Evolutionary conservation across 352 stramenopile species (phyloP), one percentile per base, ranked within the genome.

Genomic region (Pythium phragmiticola): DNA sequence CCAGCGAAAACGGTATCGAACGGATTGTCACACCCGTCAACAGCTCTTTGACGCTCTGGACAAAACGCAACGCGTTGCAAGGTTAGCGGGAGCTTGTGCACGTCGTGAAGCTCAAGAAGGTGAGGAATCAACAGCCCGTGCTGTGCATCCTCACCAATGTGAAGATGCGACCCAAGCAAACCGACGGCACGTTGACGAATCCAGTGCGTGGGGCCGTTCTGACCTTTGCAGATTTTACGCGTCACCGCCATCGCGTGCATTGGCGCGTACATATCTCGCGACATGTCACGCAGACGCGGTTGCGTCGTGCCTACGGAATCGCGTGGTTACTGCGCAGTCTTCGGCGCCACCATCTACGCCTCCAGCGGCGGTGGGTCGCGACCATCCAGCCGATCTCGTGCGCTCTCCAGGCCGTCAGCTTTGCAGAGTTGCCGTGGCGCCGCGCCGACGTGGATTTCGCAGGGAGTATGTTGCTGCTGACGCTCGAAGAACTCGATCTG

Each of bases 291-390:
- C 36, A 41, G n/a, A 19, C 9, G 19, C 54, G 63, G 4, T 2
- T 69, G 3, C 42, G 63, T 49, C 63, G 63, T n/a, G 8, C 43
- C 8, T 26, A 48, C 6, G 63, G 57, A 1, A 26, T 75, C 41
- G 53, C 57, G 17, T 55, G 58, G n/a, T 68, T 84, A 19, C 28
- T 68, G 13, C 54, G 66, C 2, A 56, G 58, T 33, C 23, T 88
- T 28, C 55, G 52, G 7, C 75, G 65, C 19, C 76, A 66, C 7
- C 60, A 82, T 52, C 59, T 46, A 11, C 33, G 19, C 1, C 23
- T 62, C 0, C 47, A 74, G 17, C 76, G 70, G 16, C 46, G 47
- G n/a, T 88, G 79, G 79, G 76, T 87, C 45, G 58, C 66, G 4
- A 56, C 43, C 19, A 55, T 71, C 4, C 76, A 82, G 28, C 17